phyloP scores from a whole-genome alignment of 768 basidiomycete genomes.

The Boletellus sp. region DNA sequence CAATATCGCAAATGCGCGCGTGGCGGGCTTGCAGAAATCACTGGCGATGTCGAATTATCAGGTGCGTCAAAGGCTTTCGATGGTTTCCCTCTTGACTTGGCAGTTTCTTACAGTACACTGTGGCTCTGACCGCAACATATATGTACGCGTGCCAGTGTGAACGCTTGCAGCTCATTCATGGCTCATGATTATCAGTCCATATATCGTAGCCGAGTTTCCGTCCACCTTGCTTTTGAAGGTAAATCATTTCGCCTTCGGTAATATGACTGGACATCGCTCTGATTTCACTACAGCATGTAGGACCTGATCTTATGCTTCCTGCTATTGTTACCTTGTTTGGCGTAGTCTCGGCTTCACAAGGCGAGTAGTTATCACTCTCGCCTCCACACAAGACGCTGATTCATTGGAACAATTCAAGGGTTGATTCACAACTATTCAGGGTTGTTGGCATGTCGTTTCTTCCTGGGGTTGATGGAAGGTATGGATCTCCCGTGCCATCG shows the following conservation, averaged over 20 bases:
- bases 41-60: constrained; percentile 34
- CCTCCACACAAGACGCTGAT: neutral
- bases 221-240: constrained; percentile 57
- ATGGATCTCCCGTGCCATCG: constrained; percentile 14
- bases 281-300: constrained; percentile 28
- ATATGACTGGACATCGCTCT: neutral
- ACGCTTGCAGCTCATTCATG: neutral
- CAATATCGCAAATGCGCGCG: constrained; percentile 57
- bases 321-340: constrained; percentile 65
- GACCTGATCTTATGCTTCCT: constrained; percentile 58
- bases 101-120: constrained; percentile 29
- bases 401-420: constrained; percentile 28
- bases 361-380: constrained; percentile 23
- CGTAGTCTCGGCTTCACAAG: constrained; percentile 56
- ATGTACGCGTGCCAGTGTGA: constrained; percentile 12
- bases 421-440: constrained; percentile 49
- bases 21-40: constrained; percentile 56
- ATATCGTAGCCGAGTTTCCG: constrained; percentile 55
- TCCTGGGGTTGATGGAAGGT: constrained; percentile 59
- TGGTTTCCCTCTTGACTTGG: neutral
- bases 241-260: neutral
- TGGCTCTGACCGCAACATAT: constrained; percentile 30
- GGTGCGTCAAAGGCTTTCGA: constrained; percentile 6
- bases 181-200: constrained; percentile 32
- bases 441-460: constrained; percentile 45